phyloP scores from a whole-genome alignment of 192 early-diverging fungal species.

The Chytriomyces sp. region DNA sequence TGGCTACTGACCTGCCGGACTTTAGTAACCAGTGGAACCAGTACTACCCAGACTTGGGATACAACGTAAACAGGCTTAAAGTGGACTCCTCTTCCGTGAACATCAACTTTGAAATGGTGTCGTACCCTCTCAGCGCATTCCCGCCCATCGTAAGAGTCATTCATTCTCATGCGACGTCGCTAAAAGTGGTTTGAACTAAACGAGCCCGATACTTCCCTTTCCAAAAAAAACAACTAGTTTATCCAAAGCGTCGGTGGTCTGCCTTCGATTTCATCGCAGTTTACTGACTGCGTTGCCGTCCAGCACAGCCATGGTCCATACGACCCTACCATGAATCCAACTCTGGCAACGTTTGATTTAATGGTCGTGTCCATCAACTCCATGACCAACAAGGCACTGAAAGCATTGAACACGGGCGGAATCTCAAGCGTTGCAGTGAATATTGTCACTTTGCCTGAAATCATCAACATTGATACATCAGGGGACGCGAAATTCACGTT shows the following conservation, averaged over 20 bases:
- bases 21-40: conserved; percentile 6
- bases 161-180: background rate
- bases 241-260: background rate
- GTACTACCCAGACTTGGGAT: conserved; percentile 30
- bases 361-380: conserved; percentile 22
- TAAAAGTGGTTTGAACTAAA: background rate
- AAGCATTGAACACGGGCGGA: background rate
- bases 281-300: conserved; percentile 25
- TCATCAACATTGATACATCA: conserved; percentile 12
- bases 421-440: background rate
- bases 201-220: too few species aligned
- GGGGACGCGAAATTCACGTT: background rate
- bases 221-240: too few species aligned
- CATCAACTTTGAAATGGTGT: conserved; percentile 21
- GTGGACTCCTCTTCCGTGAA: conserved; percentile 2
- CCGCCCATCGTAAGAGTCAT: conserved; percentile 17
- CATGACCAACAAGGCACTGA: conserved; percentile 19
- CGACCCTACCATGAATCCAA: background rate
- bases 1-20: background rate
- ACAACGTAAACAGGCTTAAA: conserved; percentile 20
- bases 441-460: background rate
- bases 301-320: conserved; percentile 2
- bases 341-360: conserved; percentile 3
- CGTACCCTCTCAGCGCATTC: conserved; percentile 1
- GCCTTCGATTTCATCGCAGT: background rate